These are phyloP conservation scores for Cairneyella variabilis DNA, from an alignment of 495 filamentous ascomycete species.

Conservation along the genomic window DNA sequence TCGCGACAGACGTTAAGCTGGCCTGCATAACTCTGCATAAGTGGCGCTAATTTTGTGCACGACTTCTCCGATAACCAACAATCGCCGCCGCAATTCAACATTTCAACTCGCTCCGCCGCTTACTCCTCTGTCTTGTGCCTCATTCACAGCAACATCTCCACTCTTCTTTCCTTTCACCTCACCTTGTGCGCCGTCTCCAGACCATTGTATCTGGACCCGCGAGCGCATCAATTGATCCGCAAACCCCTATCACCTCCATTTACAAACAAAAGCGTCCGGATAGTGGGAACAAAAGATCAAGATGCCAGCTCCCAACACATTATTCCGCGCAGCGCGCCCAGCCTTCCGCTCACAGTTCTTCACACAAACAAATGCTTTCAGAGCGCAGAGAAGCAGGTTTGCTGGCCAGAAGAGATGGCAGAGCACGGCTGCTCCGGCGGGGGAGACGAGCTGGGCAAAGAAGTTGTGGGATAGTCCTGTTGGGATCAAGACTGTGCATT, in stretches of 20 bases:
- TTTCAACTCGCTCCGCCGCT: no score
- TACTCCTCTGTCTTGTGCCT: no score
- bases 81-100: background rate
- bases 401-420: conserved; percentile 42
- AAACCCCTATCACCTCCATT: background rate
- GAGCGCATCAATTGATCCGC: conserved; percentile 1
- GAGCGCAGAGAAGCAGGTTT: conserved; percentile 2
- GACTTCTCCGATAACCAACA: background rate
- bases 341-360: conserved; percentile 26
- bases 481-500: conserved; percentile 94
- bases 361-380: conserved; percentile 16
- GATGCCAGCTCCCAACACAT: conserved; percentile 21
- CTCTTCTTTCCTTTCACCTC: conserved; percentile 1
- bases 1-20: conserved; percentile 16
- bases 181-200: no score
- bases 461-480: conserved; percentile 83
- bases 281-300: conserved; percentile 1
- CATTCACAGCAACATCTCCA: no score
- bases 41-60: background rate
- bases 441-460: conserved; percentile 58
- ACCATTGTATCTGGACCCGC: no score
- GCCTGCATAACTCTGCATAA: conserved; percentile 14
- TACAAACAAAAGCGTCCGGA: background rate
- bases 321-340: conserved; percentile 27
- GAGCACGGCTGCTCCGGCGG: conserved; percentile 51